Base-by-base conservation (phyloP, 805 yeast species). In the Candida bentonensis region DNA sequence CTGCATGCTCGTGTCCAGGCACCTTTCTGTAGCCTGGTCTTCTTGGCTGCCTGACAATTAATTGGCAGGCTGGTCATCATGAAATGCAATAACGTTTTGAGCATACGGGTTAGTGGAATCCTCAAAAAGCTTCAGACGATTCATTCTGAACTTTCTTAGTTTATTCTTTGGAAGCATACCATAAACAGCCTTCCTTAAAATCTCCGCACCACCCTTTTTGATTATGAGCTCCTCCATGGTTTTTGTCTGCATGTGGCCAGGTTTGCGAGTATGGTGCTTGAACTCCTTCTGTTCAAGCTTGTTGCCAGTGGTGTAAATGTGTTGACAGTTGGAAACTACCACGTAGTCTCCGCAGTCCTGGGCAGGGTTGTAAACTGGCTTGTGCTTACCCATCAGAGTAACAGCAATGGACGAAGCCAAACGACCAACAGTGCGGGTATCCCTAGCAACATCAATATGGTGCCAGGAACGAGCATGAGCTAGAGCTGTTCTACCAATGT, bases 151-250 rank as follows among this genome's bases (percentile, higher is more conserved):
- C 55, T 79, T 74, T 62, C 97, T 76, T 50, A 81, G 73, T 55
- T 79, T 78, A 62, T 92, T 89, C 66, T 85, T 88, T 39, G 98
- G 98, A 45, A 92, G 70, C 99, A 92, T 92, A 46, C 94, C 94
- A 50, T 85, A 79, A 3, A 92, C 98, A 1, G 99, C 97, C 54
- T 82, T 76, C 54, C 65, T 74, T 54, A 92, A 67, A 11, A 88
- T 66, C 62, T 92, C 97, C n/a, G 85, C 79, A 53, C 78, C 83
- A 4, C 99, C 98, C 55, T 80, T 78, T 59, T 87, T 79, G 41
- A 68, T 75, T 33, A 77, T 74, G 62, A 88, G 65, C 49, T 75
- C 78, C 45, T 78, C 78, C 92, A 92, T 82, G 21, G 96, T 78
- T 39, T 78, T 73, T 53, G 84, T 76, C 55, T 82, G 82, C 55